Base-by-base conservation (phyloP, 2,329 filamentous ascomycete genomes). In the Botrytis paeoniae region DNA sequence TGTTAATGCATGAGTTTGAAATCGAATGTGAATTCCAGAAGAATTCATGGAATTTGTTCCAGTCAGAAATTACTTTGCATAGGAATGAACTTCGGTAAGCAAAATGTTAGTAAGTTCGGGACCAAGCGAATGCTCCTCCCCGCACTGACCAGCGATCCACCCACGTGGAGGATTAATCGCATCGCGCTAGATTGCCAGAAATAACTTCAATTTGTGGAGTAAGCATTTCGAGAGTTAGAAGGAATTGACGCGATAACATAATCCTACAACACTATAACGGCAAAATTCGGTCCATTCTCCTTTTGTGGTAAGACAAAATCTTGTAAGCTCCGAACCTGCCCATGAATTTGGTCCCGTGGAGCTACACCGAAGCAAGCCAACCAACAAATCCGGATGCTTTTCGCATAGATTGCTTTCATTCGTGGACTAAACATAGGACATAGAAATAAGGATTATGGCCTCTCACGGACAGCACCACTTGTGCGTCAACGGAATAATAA, bases 101-200 rank as follows among this genome's bases (percentile, higher is more conserved):
- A 54, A 29, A 29, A 54, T 54, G n/a, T 29, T 8, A n/a, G 51
- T 57, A 57, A 57, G n/a, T 8, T 57, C n/a, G 51, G n/a, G n/a
- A 43, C 9, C 35, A 14, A 41, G 5, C 22, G 37, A 57, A 69
- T 57, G 37, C 20, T 32, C n/a, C 37, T 69, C n/a, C 25, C 20
- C 37, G 65, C 65, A 69, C 10, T 57, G 25, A 69, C 35, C 37
- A 57, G 37, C 18, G 35, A 37, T n/a, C 65, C 48, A 68, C 64
- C 25, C 32, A 66, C 32, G 16, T 4, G 35, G 25, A 57, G 45
- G 35, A 39, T 68, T 57, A n/a, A 37, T 37, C n/a, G n/a, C n/a
- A 57, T 57, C 51, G 51, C 51, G 7, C 14, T 18, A 65, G 3
- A 7, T 22, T 16, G 7, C 25, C 20, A 32, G 14, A 22, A 41